Evolutionary conservation across 1,284 basidiomycete genomes (phyloP), one percentile per base, ranked within the genome.

Genomic region (Ceratobasidium papillatum): DNA sequence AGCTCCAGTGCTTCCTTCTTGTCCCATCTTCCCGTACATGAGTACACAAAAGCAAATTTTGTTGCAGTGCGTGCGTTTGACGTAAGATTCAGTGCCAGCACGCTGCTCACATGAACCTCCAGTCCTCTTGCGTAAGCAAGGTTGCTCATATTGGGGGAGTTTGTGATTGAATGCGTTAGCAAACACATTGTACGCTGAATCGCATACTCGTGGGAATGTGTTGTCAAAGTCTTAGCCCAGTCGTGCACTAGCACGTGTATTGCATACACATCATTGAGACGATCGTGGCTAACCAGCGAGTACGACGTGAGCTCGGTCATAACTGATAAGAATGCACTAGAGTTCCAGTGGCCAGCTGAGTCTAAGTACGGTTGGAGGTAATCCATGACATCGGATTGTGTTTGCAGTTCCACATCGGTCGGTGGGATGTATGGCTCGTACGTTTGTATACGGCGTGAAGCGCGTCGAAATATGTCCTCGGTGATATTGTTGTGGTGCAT

Each of bases 401-500:
- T 14, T 22, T 11, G 22, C 9, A 32, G 4, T 51, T 65, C 63
- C n/a, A 25, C 8, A 3, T 54, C 64, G n/a, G 49, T 22, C 5
- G 32, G 49, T n/a, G 49, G 64, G 34, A 43, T 49, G 1, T 5
- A 14, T 14, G 17, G 9, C 1, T 1, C 19, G 32, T 66, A 36
- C 8, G 49, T 51, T n/a, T n/a, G n/a, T n/a, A n/a, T n/a, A n/a
- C n/a, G n/a, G n/a, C n/a, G n/a, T n/a, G n/a, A n/a, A n/a, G 54
- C 68, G 14, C 68, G 68, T 32, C n/a, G 11, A 30, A 71, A 71
- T 12, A 71, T 58, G 14, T 59, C 56, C 32, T 47, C 38, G 11
- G 52, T 45, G 22, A 71, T 71, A 3, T 19, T 5, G 3, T n/a
- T 12, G n/a, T 45, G 41, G 27, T 71, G 52, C 41, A 71, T 45